These are phyloP conservation scores for Cladosporium sp. DNA, from an alignment of 2,329 filamentous ascomycete species.

Conservation along the genomic window DNA sequence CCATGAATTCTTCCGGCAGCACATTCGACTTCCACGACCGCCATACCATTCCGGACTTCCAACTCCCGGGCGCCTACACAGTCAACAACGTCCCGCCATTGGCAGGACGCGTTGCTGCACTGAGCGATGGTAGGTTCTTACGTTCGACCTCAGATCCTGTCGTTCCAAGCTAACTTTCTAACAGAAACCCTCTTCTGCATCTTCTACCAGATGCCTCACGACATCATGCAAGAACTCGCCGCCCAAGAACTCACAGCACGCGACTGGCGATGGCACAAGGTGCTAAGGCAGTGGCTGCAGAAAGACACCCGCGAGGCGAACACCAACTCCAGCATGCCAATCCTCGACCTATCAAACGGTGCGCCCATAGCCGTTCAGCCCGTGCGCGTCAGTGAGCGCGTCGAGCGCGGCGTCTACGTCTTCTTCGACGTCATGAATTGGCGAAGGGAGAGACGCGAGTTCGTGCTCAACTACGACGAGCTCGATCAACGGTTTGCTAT, in stretches of 20 bases:
- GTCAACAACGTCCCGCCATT: conserved; percentile 67
- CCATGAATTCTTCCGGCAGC: conserved; percentile 33
- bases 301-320: conserved; percentile 50
- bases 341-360: conserved; percentile 34
- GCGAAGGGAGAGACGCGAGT: conserved; percentile 55
- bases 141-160: not conserved
- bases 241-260: conserved; percentile 60
- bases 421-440: conserved; percentile 58
- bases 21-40: conserved; percentile 47
- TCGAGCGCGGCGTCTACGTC: conserved; percentile 56
- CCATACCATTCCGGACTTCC: conserved; percentile 65
- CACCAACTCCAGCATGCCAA: conserved; percentile 31
- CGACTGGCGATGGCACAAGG: conserved; percentile 59
- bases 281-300: conserved; percentile 58
- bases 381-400: conserved; percentile 48
- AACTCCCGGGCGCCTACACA: conserved; percentile 64
- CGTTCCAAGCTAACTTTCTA: conserved; percentile 34
- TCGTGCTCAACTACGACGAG: conserved; percentile 55
- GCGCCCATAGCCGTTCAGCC: conserved; percentile 38
- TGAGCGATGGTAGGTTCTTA: conserved; percentile 37
- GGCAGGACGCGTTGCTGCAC: conserved; percentile 41
- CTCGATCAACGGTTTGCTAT: conserved; percentile 43
- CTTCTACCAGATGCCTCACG: conserved; percentile 68
- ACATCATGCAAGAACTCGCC: conserved; percentile 66
- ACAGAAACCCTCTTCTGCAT: conserved; percentile 69